These are phyloP conservation scores for Puccinia novopanici DNA, from an alignment of 1,284 basidiomycete species.

Conservation along the genomic window DNA sequence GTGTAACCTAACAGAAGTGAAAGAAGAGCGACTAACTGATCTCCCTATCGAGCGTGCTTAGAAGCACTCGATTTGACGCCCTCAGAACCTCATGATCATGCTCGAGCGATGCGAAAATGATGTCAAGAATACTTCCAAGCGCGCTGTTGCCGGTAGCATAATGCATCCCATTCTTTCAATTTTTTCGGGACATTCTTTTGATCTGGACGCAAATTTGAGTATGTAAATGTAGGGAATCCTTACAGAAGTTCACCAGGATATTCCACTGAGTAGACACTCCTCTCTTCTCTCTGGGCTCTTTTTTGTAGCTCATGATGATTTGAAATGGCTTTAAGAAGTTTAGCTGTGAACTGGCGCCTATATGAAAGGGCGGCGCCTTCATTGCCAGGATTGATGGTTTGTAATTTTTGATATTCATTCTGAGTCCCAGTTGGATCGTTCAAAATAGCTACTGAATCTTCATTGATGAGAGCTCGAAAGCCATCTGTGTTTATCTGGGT, in stretches of 20 bases:
- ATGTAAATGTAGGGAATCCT: not conserved
- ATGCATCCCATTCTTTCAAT: not conserved
- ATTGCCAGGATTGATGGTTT: not conserved
- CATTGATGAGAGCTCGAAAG: constrained; percentile 13
- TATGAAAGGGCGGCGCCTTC: constrained; percentile 3
- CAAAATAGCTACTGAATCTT: constrained; percentile 7
- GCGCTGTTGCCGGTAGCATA: constrained; percentile 4
- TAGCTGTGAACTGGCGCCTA: not conserved
- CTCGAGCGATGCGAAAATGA: constrained; percentile 19
- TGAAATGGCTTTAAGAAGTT: constrained; percentile 19
- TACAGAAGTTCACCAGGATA: constrained; percentile 21
- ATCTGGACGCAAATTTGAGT: not conserved
- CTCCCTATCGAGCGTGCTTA: constrained; percentile 8
- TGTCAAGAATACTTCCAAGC: constrained; percentile 27
- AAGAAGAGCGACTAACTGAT: not conserved
- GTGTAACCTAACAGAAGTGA: too few relatives aligned
- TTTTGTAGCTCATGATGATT: not conserved
- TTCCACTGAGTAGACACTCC: not conserved
- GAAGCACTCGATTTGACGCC: not conserved
- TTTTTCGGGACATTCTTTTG: not conserved
- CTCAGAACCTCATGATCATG: not conserved
- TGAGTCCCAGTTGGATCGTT: not conserved
- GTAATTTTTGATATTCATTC: not conserved
- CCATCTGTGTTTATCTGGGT: constrained; percentile 14
- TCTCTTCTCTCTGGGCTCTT: not conserved